These are phyloP conservation scores for Rutstroemia sp. DNA, from an alignment of 2,329 filamentous ascomycete species.

Conservation along the genomic window DNA sequence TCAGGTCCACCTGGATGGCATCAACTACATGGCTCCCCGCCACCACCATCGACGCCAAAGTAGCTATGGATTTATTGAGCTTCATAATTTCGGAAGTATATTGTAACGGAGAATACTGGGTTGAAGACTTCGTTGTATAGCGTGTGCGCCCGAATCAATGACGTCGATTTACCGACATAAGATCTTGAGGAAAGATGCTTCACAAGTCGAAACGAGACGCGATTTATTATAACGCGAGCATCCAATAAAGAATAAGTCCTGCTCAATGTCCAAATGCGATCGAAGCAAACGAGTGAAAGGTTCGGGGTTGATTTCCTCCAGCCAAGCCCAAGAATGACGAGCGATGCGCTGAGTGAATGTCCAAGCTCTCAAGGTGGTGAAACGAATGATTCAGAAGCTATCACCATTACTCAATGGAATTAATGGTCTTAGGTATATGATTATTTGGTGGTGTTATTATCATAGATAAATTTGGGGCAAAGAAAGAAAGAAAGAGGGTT, in stretches of 20 bases:
- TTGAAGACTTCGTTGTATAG: background rate
- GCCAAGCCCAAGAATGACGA: background rate
- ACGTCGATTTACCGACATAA: background rate
- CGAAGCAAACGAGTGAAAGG: background rate
- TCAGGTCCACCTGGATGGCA: conserved; percentile 22
- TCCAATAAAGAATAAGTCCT: no score
- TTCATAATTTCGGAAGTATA: background rate
- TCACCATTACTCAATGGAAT: background rate
- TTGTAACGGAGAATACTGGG: no score
- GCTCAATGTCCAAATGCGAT: background rate
- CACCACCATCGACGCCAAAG: conserved; percentile 8
- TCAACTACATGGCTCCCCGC: conserved; percentile 12
- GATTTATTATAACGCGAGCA: no score
- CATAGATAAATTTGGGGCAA: no score
- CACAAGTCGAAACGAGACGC: no score
- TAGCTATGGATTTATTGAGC: background rate
- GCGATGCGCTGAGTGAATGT: background rate
- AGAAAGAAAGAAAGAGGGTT: no score
- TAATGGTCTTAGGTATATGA: background rate
- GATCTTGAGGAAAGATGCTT: background rate
- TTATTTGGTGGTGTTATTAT: no score
- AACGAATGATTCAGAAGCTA: background rate
- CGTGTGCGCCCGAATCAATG: background rate
- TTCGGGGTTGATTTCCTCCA: background rate
- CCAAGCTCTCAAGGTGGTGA: background rate